Evolutionary conservation across 2,329 filamentous ascomycete species (phyloP).

Genomic region (Trichoderma oligosporum): DNA sequence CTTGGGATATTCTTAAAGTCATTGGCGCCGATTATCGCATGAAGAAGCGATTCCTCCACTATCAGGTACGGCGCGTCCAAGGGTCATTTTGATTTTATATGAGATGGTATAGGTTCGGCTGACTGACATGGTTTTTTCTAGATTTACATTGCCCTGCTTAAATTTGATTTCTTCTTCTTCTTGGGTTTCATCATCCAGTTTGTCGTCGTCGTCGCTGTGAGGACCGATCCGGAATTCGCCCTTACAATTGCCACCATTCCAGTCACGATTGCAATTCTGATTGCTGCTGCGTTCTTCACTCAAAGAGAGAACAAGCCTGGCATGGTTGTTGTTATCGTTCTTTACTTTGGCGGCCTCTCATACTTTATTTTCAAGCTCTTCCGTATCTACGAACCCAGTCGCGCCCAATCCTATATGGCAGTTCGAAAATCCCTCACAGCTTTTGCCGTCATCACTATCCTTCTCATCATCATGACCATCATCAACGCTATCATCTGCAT

Average conservation of each 20-base stretch:
- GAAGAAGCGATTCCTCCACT: constrained; percentile 94
- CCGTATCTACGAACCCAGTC: constrained; percentile 76
- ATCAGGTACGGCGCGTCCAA: constrained; percentile 82
- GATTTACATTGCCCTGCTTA: constrained; percentile 96
- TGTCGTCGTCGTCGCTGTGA: constrained; percentile 77
- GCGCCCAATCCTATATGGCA: constrained; percentile 62
- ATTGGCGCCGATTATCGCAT: constrained; percentile 95
- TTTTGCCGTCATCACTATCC: constrained; percentile 88
- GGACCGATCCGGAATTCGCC: constrained; percentile 69
- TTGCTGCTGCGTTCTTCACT: constrained; percentile 80
- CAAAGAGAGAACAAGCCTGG: constrained; percentile 76
- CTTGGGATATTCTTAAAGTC: constrained; percentile 99
- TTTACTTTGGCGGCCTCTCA: constrained; percentile 83
- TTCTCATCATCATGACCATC: constrained; percentile 86
- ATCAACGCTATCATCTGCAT: constrained; percentile 82
- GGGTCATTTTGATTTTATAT: too few species aligned
- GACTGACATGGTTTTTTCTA: constrained; percentile 36
- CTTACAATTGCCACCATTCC: constrained; percentile 88
- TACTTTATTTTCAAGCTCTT: constrained; percentile 99
- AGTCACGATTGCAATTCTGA: constrained; percentile 82
- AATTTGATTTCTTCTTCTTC: constrained; percentile 99
- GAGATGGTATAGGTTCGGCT: background rate
- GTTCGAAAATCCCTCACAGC: constrained; percentile 84
- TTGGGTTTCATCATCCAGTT: constrained; percentile 98
- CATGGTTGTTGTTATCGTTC: constrained; percentile 72